Evolutionary conservation across 352 stramenopile genomes (phyloP).

Genomic region (Thalassiosira hispida): DNA sequence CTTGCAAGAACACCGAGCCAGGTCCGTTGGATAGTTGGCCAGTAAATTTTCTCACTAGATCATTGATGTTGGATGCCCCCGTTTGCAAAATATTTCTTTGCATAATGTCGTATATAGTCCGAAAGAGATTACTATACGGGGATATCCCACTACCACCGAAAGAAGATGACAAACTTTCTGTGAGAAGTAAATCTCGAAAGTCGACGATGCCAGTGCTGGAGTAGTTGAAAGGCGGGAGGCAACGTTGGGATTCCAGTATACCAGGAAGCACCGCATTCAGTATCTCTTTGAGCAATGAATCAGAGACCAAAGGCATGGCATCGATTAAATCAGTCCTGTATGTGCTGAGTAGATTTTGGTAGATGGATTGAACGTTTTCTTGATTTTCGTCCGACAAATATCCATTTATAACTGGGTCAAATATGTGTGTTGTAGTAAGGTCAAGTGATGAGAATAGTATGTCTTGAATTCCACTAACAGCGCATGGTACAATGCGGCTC

Average conservation of each 20-base stretch:
- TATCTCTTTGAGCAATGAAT: conserved; percentile 26
- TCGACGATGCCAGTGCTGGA: conserved; percentile 27
- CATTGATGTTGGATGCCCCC: conserved; percentile 33
- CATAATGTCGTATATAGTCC: conserved; percentile 32
- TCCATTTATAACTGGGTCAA: conserved; percentile 17
- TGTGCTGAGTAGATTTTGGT: conserved; percentile 10
- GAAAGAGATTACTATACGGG: conserved; percentile 51
- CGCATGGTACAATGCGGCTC: conserved; percentile 28
- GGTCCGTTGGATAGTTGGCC: conserved; percentile 33
- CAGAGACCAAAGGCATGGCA: conserved; percentile 39
- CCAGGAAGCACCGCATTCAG: conserved; percentile 35
- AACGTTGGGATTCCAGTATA: background rate
- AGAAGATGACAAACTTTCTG: background rate
- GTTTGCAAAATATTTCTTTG: conserved; percentile 28
- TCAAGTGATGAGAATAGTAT: conserved; percentile 28
- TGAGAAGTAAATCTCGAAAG: conserved; percentile 58
- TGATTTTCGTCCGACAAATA: conserved; percentile 23
- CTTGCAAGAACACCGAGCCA: conserved; percentile 27
- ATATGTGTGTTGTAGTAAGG: conserved; percentile 7
- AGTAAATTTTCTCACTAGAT: conserved; percentile 38
- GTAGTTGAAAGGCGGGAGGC: background rate
- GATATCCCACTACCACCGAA: conserved; percentile 25
- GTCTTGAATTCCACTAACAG: conserved; percentile 22
- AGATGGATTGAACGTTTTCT: conserved; percentile 5
- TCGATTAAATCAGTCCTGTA: conserved; percentile 36